phyloP scores from a whole-genome alignment of 2,329 filamentous ascomycete genomes.

The Pyricularia pennisetigena region DNA sequence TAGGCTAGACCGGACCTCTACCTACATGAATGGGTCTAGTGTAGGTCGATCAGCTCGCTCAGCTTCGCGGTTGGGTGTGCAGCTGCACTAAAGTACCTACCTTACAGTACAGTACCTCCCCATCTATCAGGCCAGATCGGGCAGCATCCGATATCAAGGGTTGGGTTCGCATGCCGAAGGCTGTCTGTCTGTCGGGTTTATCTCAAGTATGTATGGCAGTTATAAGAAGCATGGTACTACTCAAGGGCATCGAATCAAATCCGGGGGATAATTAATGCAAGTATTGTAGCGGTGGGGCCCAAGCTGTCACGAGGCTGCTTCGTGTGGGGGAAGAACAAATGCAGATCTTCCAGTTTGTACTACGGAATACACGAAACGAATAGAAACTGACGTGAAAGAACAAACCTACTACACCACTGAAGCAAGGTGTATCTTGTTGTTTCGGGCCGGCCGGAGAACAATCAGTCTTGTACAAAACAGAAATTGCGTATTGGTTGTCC shows the following conservation, averaged over 20 bases:
- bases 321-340: background rate
- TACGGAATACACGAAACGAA: background rate
- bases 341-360: background rate
- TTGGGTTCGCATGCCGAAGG: background rate
- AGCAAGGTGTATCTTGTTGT: background rate
- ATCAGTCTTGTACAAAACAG: background rate
- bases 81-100: background rate
- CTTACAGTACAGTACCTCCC: background rate
- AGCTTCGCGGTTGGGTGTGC: background rate
- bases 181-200: background rate
- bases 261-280: background rate
- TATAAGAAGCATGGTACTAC: background rate
- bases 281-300: background rate
- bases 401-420: background rate
- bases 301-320: background rate
- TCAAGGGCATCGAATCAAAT: background rate
- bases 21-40: background rate
- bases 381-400: background rate
- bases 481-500: background rate
- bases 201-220: background rate
- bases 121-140: background rate
- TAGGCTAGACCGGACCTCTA: background rate
- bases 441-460: background rate
- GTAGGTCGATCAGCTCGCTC: background rate
- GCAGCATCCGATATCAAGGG: background rate